Conservation (phyloP, 192 early-diverging fungal species). For the Linnemannia exigua region DNA sequence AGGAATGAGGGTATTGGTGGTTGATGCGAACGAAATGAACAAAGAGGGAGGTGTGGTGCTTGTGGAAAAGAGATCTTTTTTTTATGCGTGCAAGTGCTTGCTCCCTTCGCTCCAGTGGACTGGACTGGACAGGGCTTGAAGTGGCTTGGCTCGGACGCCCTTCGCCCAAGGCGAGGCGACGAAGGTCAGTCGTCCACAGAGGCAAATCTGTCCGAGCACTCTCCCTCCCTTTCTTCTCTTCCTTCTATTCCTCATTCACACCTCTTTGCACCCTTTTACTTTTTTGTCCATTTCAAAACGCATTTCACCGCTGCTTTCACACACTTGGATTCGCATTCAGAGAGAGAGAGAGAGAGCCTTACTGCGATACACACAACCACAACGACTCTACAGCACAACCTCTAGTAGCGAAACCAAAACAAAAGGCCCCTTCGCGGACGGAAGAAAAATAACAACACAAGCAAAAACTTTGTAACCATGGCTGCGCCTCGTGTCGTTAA, state of each 20-base stretch:
- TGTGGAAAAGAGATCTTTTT: background rate
- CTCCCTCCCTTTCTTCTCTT: background rate
- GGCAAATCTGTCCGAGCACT: background rate
- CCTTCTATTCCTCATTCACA: background rate
- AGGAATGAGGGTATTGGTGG: background rate
- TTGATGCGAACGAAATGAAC: background rate
- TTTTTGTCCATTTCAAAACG: no score
- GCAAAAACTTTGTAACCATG: background rate
- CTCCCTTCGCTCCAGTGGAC: conserved; percentile 25
- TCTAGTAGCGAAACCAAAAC: background rate
- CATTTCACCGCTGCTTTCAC: background rate
- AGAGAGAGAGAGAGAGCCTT: no score
- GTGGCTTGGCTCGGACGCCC: background rate
- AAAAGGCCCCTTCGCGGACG: background rate
- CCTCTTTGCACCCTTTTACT: background rate
- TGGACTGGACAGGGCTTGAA: background rate
- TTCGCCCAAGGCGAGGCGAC: background rate
- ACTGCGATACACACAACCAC: no score
- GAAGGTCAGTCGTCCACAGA: background rate
- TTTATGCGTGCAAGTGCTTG: background rate
- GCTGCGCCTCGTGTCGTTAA: conserved; percentile 27
- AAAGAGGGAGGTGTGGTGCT: background rate
- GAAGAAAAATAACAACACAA: background rate
- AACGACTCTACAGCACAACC: no score
- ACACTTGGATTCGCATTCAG: background rate